phyloP scores from a whole-genome alignment of 352 stramenopile species.

The Globisporangium radiosum region DNA sequence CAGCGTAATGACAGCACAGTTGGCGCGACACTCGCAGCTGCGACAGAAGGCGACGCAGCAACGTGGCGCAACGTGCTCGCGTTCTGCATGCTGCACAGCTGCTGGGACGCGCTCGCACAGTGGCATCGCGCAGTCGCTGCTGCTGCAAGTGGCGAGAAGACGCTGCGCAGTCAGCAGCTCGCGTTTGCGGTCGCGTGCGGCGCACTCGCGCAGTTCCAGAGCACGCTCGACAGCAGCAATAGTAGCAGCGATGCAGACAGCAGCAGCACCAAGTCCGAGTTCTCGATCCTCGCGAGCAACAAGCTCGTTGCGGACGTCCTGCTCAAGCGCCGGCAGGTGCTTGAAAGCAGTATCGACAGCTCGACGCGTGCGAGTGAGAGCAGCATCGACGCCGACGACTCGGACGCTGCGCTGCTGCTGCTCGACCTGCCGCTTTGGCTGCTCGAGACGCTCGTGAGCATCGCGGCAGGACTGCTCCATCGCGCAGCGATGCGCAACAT shows the following conservation, averaged over 20 bases:
- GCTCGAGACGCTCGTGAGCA: slow-evolving; percentile 60
- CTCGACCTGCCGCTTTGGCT: slow-evolving; percentile 57
- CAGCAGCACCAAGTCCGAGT: slow-evolving; percentile 19
- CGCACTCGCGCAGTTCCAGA: slow-evolving; percentile 37
- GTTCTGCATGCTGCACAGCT: slow-evolving; percentile 49
- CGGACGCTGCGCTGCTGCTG: slow-evolving; percentile 22
- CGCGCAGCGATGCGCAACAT: slow-evolving; percentile 67
- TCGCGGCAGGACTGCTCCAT: slow-evolving; percentile 61
- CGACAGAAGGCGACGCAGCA: not conserved
- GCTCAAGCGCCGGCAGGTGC: slow-evolving; percentile 30
- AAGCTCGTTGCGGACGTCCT: slow-evolving; percentile 41
- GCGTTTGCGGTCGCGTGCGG: slow-evolving; percentile 46
- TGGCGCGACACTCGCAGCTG: slow-evolving; percentile 4
- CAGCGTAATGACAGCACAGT: slow-evolving; percentile 16
- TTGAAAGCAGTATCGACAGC: slow-evolving; percentile 2
- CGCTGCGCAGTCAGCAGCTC: slow-evolving; percentile 12
- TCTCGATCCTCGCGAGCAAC: slow-evolving; percentile 36
- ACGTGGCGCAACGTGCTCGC: slow-evolving; percentile 37
- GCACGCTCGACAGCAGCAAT: slow-evolving; percentile 19
- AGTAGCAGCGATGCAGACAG: not conserved
- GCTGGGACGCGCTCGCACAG: slow-evolving; percentile 43
- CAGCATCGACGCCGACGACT: slow-evolving; percentile 12
- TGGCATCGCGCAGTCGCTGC: slow-evolving; percentile 19
- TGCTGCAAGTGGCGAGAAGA: slow-evolving; percentile 2
- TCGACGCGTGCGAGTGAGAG: slow-evolving; percentile 3